These are phyloP conservation scores for Brassica balearica DNA, from an alignment of 441 rosid species.

Conservation along the genomic window DNA sequence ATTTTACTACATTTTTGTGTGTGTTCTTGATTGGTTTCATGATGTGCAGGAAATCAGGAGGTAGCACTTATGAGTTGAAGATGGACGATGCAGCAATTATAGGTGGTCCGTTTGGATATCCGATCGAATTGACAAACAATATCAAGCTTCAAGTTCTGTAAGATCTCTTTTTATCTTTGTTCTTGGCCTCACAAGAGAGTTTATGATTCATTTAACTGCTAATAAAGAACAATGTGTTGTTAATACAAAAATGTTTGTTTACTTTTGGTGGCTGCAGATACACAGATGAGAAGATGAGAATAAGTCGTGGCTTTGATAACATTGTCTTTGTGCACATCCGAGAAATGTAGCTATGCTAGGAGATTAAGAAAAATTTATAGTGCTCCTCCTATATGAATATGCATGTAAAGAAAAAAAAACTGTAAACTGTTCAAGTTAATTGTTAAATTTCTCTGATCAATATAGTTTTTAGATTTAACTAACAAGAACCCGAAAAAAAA, in stretches of 20 bases:
- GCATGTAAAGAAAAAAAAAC: constrained; percentile 26
- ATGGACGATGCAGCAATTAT: constrained; percentile 93
- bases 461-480: constrained; percentile 17
- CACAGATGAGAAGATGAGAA: constrained; percentile 75
- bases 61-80: constrained; percentile 52
- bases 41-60: constrained; percentile 58
- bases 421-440: constrained; percentile 28
- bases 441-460: constrained; percentile 21
- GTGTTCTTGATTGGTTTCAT: constrained; percentile 26
- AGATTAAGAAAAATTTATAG: not conserved
- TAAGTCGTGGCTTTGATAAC: constrained; percentile 70
- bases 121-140: constrained; percentile 69
- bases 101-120: constrained; percentile 75
- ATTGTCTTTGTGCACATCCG: constrained; percentile 73
- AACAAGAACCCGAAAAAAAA: constrained; percentile 33
- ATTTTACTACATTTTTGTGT: not conserved
- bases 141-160: constrained; percentile 69
- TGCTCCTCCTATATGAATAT: constrained; percentile 9
- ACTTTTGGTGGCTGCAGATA: constrained; percentile 53
- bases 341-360: constrained; percentile 25
- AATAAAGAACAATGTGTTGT: not conserved
- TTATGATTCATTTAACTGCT: not conserved
- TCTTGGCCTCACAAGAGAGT: not conserved
- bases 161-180: constrained; percentile 17
- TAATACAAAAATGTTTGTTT: constrained; percentile 3